These are phyloP conservation scores for Venustampulla echinocandica DNA, from an alignment of 495 filamentous ascomycete genomes.

Conservation along the genomic window DNA sequence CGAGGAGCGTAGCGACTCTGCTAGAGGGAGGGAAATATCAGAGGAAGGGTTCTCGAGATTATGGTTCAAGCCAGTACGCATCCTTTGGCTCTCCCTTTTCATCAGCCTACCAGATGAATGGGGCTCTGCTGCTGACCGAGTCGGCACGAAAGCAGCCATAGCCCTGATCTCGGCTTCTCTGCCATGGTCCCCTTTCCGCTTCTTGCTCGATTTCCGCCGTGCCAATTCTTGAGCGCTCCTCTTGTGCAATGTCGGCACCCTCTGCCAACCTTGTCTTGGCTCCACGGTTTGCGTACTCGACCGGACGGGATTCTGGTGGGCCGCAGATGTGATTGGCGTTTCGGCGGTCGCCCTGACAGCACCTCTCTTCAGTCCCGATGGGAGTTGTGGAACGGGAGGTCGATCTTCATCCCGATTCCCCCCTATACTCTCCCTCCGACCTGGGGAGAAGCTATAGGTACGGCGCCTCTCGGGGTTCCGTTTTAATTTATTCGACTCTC, in stretches of 20 bases:
- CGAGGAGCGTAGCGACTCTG: constrained; percentile 64
- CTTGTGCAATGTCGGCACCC: constrained; percentile 61
- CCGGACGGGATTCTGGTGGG: constrained; percentile 25
- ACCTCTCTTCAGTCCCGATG: constrained; percentile 19
- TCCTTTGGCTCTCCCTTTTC: constrained; percentile 56
- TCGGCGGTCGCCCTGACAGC: constrained; percentile 19
- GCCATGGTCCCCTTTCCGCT: constrained; percentile 59
- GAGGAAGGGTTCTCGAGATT: constrained; percentile 56
- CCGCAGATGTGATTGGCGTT: constrained; percentile 8
- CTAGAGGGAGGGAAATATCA: constrained; percentile 61
- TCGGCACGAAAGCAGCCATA: constrained; percentile 63
- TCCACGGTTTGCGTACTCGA: constrained; percentile 25
- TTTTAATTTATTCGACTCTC: constrained; percentile 38
- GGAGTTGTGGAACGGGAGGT: constrained; percentile 27
- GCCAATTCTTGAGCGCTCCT: constrained; percentile 49
- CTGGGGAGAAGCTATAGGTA: constrained; percentile 46
- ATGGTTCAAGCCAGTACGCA: constrained; percentile 46
- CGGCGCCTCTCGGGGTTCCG: constrained; percentile 32
- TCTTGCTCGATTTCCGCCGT: constrained; percentile 68
- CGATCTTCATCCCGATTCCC: constrained; percentile 25
- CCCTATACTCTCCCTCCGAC: constrained; percentile 37
- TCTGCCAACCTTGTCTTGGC: constrained; percentile 38
- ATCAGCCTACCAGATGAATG: constrained; percentile 41
- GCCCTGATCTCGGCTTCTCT: constrained; percentile 79
- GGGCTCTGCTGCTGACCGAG: constrained; percentile 43